Evolutionary conservation across 495 filamentous ascomycete genomes (phyloP), one percentile per base, ranked within the genome.

Genomic region (Penicillium herquei): DNA sequence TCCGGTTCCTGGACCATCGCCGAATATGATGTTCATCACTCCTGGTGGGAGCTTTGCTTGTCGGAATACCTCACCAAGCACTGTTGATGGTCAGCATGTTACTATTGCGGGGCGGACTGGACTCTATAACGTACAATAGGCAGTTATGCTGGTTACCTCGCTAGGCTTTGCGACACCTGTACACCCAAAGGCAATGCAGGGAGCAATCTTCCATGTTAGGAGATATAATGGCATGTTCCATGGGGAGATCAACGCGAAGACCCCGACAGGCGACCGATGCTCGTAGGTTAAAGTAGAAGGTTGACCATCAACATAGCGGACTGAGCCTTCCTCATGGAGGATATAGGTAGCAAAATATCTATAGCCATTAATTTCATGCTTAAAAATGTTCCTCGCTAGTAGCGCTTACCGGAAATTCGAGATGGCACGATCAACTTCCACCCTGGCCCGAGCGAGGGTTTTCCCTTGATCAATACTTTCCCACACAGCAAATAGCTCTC

Each of bases 101-200:
- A 13, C 35, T 30, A 5, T 35, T 1, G 16, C 37, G 11, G n/a
- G 14, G 45, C 12, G 8, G 1, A 21, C 32, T 16, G 34, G 17
- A 9, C 1, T 34, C 21, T 26, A 26, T 1, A 2, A 55, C 60
- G 10, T 51, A 63, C 61, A 50, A 17, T 56, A 63, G 3, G 61
- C 56, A 1, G 61, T 52, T 7, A 63, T 54, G 45, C 61, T 63
- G 6, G 61, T 63, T 7, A 59, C 40, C 39, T 63, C 61, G 30
- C 61, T 63, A 0, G 63, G 60, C 30, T 67, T 67, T 43, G 62
- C 58, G 2, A 67, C 56, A 17, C 53, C 58, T n/a, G 61, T 64
- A 55, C 75, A 76, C 11, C 78, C 78, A 7, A 72, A 70, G 6
- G 74, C 75, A 11, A 81, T 67, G 12, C 76, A 77, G 9, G 77